Percentiles rank a stretch among this genome's conserved stretches.
Evolutionary conservation across 2,329 filamentous ascomycete species (phyloP).

Genomic region (Graphiopsis chlorocephala): DNA sequence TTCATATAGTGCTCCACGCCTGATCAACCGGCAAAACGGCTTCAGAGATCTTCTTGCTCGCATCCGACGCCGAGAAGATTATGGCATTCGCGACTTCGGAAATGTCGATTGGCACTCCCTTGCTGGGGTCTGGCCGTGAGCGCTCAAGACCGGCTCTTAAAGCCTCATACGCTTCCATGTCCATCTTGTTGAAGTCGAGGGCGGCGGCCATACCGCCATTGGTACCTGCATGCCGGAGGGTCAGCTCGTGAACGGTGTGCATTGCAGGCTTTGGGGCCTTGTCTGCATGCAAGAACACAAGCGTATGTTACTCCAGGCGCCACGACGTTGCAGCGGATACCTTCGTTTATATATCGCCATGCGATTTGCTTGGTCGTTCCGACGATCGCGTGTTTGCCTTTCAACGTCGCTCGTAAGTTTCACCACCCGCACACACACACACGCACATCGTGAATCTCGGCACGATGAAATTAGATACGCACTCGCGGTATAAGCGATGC

Average conservation of each 20-base stretch:
- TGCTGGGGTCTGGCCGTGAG: background rate
- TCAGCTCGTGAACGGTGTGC: background rate
- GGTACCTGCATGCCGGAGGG: background rate
- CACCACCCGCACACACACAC: background rate
- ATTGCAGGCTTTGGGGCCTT: background rate
- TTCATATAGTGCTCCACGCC: background rate
- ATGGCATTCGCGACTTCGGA: background rate
- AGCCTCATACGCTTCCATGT: background rate
- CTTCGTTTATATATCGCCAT: background rate
- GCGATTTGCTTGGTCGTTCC: background rate
- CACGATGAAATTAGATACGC: background rate
- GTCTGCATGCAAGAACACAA: background rate
- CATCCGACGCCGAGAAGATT: background rate
- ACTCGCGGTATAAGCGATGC: background rate
- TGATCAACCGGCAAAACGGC: background rate
- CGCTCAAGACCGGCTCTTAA: background rate
- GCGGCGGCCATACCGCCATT: background rate
- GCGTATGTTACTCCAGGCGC: background rate
- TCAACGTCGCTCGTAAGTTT: background rate
- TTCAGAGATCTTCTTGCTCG: background rate
- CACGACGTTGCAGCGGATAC: background rate
- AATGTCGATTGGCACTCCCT: background rate
- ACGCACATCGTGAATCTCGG: background rate
- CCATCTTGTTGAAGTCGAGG: background rate
- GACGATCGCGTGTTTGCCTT: background rate